phyloP scores from a whole-genome alignment of 2,329 filamentous ascomycete genomes.

The Thielaviopsis euricoi region DNA sequence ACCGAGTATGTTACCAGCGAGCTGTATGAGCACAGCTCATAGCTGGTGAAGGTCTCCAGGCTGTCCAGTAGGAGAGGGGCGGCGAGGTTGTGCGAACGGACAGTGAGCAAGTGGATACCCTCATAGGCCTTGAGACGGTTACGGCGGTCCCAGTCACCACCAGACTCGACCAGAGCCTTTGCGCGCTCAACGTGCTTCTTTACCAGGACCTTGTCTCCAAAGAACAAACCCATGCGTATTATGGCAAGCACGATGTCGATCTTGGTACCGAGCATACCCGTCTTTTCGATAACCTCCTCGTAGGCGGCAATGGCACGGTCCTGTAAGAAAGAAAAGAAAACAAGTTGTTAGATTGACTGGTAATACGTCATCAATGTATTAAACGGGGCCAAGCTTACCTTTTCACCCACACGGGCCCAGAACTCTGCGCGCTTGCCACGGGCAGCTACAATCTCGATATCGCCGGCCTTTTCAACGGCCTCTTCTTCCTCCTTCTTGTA shows the following conservation, averaged over 20 bases:
- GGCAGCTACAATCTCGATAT: conserved; percentile 85
- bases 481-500: conserved; percentile 84
- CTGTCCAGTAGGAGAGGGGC: conserved; percentile 92
- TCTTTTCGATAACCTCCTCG: conserved; percentile 91
- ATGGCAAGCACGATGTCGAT: conserved; percentile 95
- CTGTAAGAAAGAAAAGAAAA: conserved; percentile 27
- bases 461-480: conserved; percentile 86
- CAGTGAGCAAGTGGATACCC: conserved; percentile 79
- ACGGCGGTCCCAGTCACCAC: conserved; percentile 95
- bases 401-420: conserved; percentile 89
- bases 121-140: conserved; percentile 98
- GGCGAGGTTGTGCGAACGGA: conserved; percentile 76
- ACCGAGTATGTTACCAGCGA: conserved; percentile 90
- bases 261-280: conserved; percentile 88
- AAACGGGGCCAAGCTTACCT: conserved; percentile 38
- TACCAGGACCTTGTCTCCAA: conserved; percentile 78
- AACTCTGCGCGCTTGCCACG: conserved; percentile 92
- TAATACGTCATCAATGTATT: not conserved
- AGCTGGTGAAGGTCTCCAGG: conserved; percentile 94
- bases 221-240: conserved; percentile 90
- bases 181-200: conserved; percentile 90
- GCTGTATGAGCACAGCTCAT: conserved; percentile 95
- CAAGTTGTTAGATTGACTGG: not conserved
- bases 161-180: conserved; percentile 77
- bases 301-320: conserved; percentile 88